These are phyloP conservation scores for Ceratocystis harringtonii DNA, from an alignment of 2,329 filamentous ascomycete genomes.

Conservation along the genomic window DNA sequence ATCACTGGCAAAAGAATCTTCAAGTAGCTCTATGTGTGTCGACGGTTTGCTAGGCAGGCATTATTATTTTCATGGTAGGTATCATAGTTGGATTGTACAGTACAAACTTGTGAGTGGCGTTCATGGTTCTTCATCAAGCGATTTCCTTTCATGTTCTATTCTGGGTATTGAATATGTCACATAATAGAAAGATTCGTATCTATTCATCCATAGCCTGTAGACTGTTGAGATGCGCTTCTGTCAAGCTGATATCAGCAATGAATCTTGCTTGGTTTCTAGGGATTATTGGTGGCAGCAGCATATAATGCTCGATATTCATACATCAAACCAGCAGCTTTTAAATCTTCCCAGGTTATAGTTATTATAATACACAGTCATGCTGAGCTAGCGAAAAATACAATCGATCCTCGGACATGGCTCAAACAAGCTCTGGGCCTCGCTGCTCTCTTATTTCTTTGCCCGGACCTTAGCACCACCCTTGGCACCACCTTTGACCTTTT, in stretches of 20 bases:
- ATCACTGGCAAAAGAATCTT: constrained; percentile 40
- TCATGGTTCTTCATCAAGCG: not conserved
- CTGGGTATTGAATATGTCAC: not conserved
- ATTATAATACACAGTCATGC: constrained; percentile 3
- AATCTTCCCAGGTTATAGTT: not conserved
- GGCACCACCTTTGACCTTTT: constrained; percentile 27
- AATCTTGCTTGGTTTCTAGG: not conserved
- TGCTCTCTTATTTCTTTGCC: constrained; percentile 12
- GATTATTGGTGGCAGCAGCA: not conserved
- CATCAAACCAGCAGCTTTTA: not conserved
- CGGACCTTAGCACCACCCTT: constrained; percentile 26
- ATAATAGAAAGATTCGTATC: not conserved
- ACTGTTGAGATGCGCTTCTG: not conserved
- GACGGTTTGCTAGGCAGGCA: not conserved
- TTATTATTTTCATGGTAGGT: not conserved
- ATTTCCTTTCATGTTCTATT: not conserved
- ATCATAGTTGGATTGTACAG: not conserved
- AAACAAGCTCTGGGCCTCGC: not conserved
- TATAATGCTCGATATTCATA: not conserved
- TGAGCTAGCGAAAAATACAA: not conserved
- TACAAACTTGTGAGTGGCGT: not conserved
- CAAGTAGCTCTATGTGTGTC: constrained; percentile 24
- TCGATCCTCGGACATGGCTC: not conserved
- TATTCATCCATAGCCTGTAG: not conserved
- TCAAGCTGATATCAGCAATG: not conserved